Conservation (phyloP, 768 basidiomycete species). For the Agrocybe praecox region DNA sequence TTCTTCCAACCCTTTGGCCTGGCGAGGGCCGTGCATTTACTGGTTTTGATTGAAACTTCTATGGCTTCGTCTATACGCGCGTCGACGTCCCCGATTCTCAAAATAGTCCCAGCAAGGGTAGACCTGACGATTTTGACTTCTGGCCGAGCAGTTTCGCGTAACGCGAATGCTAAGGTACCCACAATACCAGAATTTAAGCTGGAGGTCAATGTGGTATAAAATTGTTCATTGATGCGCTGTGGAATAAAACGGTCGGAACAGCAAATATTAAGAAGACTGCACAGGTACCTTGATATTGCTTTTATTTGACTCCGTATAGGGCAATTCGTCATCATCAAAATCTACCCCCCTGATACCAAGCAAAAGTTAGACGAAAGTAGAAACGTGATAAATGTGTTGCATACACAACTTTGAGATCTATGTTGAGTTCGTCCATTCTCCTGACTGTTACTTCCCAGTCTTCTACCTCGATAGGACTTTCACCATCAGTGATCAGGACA, state of each 20-base stretch:
- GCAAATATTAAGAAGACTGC: neutral
- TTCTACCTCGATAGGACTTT: conserved; percentile 70
- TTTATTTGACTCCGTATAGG: conserved; percentile 69
- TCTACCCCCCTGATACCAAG: conserved; percentile 73
- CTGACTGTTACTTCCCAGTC: conserved; percentile 72
- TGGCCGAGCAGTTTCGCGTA: conserved; percentile 62
- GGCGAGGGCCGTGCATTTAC: conserved; percentile 76
- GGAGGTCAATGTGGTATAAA: conserved; percentile 45
- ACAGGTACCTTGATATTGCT: conserved; percentile 65
- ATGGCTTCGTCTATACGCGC: conserved; percentile 70
- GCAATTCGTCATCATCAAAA: conserved; percentile 76
- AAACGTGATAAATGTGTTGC: conserved; percentile 14
- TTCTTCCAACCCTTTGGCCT: conserved; percentile 82
- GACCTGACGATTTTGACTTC: conserved; percentile 74
- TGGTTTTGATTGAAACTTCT: conserved; percentile 71
- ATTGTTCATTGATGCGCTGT: conserved; percentile 75
- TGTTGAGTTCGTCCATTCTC: conserved; percentile 61
- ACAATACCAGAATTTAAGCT: conserved; percentile 50
- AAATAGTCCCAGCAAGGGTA: conserved; percentile 55
- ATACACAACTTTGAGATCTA: conserved; percentile 75
- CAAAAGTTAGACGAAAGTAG: conserved; percentile 2
- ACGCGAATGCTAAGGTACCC: conserved; percentile 66
- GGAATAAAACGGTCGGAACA: too few species aligned
- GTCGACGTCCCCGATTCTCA: conserved; percentile 81
- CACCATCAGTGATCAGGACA: conserved; percentile 84